Percentiles rank a stretch among this genome's conserved stretches.
Evolutionary conservation across 2,329 filamentous ascomycete genomes (phyloP).

Genomic region (Sarocladiaceae sp.): DNA sequence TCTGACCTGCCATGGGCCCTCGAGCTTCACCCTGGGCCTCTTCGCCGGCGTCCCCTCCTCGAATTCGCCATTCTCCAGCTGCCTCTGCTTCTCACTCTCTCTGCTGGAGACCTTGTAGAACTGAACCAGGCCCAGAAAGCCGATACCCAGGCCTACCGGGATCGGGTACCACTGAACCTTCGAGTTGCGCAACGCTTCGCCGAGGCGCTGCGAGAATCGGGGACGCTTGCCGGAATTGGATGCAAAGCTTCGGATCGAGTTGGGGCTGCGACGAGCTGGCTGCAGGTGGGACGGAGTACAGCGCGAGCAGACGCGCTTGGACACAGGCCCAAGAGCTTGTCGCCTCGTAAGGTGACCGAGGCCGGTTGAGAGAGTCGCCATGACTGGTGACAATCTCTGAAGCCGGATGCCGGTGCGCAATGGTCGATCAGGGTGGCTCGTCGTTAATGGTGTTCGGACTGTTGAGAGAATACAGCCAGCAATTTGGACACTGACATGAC

Average conservation of each 20-base stretch:
- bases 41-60: constrained; percentile 40
- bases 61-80: constrained; percentile 38
- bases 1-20: constrained; percentile 89
- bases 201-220: constrained; percentile 48
- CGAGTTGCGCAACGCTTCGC: constrained; percentile 44
- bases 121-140: constrained; percentile 77
- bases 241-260: constrained; percentile 25
- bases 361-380: constrained; percentile 28
- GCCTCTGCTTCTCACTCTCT: constrained; percentile 46
- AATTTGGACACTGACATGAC: too few relatives aligned
- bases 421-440: neutral
- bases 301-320: constrained; percentile 1
- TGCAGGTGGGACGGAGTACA: neutral
- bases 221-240: constrained; percentile 38
- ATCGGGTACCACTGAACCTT: constrained; percentile 86
- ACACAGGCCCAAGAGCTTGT: constrained; percentile 11
- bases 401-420: neutral
- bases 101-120: constrained; percentile 68
- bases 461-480: neutral
- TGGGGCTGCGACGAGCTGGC: constrained; percentile 6
- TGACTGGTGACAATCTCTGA: neutral
- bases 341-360: constrained; percentile 27
- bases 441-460: neutral
- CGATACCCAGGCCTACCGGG: constrained; percentile 79
- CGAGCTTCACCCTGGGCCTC: constrained; percentile 65